Conservation (phyloP, 73 alveolate species). For the Paramecium caudatum region DNA sequence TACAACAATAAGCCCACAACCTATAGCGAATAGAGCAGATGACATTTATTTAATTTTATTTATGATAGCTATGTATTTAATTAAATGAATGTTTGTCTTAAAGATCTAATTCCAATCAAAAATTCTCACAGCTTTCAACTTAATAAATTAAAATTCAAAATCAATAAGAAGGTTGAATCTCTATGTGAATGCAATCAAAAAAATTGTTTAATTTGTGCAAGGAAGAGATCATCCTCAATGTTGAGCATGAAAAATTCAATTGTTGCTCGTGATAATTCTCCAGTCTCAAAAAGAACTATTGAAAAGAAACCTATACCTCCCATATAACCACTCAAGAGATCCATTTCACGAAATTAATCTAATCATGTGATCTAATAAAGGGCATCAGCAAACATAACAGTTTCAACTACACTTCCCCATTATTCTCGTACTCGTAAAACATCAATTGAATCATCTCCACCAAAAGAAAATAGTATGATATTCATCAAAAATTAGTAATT, state of each 20-base stretch:
- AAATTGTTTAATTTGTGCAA: constrained; percentile 53
- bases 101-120: constrained; percentile 53
- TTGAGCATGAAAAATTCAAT: constrained; percentile 58
- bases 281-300: constrained; percentile 50
- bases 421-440: constrained; percentile 38
- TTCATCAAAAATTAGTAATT: not conserved
- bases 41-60: constrained; percentile 47
- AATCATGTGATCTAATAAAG: not conserved
- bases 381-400: not conserved
- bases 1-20: not conserved
- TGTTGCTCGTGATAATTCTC: constrained; percentile 41
- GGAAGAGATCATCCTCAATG: constrained; percentile 62
- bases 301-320: constrained; percentile 33
- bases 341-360: constrained; percentile 15
- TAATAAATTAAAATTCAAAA: constrained; percentile 33
- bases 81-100: constrained; percentile 36
- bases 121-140: not conserved
- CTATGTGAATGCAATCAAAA: constrained; percentile 47
- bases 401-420: not conserved
- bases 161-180: constrained; percentile 28
- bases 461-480: constrained; percentile 30
- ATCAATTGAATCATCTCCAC: constrained; percentile 34
- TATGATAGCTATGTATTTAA: not conserved
- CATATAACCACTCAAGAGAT: constrained; percentile 2
- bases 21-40: constrained; percentile 24